Evolutionary conservation across 106 monocot genomes (phyloP).

Genomic region (Acorus gramineus): DNA sequence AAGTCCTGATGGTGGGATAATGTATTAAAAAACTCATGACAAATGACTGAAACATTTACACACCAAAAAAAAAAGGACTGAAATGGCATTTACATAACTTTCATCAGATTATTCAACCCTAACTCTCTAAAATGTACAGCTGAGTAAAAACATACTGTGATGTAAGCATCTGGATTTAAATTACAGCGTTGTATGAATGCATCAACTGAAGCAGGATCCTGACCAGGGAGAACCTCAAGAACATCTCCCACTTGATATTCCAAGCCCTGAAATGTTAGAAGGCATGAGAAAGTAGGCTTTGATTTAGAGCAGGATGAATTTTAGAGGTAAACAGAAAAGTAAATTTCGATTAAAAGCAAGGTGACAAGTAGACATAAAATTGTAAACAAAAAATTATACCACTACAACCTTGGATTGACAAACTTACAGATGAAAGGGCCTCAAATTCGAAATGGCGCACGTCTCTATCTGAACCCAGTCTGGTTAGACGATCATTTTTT

Average conservation of each 20-base stretch:
- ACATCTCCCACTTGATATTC: conserved; percentile 87
- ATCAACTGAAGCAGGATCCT: conserved; percentile 60
- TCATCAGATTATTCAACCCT: no score
- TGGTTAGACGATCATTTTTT: conserved; percentile 42
- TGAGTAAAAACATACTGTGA: conserved; percentile 31
- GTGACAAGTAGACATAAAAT: background rate
- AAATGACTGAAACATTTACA: no score
- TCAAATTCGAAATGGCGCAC: conserved; percentile 88
- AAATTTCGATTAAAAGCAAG: no score
- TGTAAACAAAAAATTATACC: background rate
- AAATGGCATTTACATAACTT: no score
- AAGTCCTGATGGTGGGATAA: no score
- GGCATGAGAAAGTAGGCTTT: no score
- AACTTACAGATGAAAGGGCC: conserved; percentile 42
- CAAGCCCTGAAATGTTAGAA: conserved; percentile 22
- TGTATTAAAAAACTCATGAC: no score
- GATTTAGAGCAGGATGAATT: no score
- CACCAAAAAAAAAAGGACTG: no score
- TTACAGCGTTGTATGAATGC: conserved; percentile 71
- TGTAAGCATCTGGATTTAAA: conserved; percentile 68
- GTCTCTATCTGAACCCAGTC: conserved; percentile 44
- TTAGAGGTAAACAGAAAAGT: no score
- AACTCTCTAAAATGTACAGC: background rate
- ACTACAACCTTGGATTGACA: background rate
- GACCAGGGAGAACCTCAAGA: conserved; percentile 83